Evolutionary conservation across 2,329 filamentous ascomycete genomes (phyloP), one percentile per base, ranked within the genome.

Genomic region (Fusarium domesticum): DNA sequence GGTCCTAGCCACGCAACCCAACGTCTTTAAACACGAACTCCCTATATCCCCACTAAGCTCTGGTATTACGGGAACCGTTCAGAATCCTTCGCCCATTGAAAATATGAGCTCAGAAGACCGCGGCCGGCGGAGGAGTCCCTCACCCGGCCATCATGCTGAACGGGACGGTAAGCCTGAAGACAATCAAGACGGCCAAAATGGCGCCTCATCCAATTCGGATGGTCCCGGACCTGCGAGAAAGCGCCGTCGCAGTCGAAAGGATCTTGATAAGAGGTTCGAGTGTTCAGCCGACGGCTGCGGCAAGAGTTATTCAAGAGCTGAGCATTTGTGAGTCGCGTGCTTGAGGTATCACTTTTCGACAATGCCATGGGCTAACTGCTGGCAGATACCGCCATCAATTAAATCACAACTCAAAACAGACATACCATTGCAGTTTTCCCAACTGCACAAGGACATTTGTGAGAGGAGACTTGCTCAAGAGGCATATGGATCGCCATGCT

Each of bases 321-420:
- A 97, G 70, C 93, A 98, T 73, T 74, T 98, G 72, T 96, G 80
- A 76, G 77, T 45, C 28, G 34, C 34, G 20, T 12, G 12, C 45
- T 59, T 69, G 18, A 17, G 37, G 37, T 32, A 31, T 32, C 18
- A 35, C 8, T 20, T n/a, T 31, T 23, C 23, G 17, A 23, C 14
- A n/a, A 15, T 18, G 18, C 20, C 19, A 11, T 20, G 18, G 35
- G 38, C 53, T 59, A 33, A 54, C 47, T 39, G 12, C 20, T 7
- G 32, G 16, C 48, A 84, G 81, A 35, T 83, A 96, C 70, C 83
- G 93, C 35, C 92, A 97, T 69, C 91, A 97, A 70, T 72, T 97
- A 56, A 98, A 98, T 65, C 93, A 97, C 70, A 86, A 88, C 45
- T 92, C 92, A 15, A 96, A 96, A 70, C 89, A 95, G 64, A 95